phyloP scores from a whole-genome alignment of 2,329 filamentous ascomycete species.

The Penicillium freii region DNA sequence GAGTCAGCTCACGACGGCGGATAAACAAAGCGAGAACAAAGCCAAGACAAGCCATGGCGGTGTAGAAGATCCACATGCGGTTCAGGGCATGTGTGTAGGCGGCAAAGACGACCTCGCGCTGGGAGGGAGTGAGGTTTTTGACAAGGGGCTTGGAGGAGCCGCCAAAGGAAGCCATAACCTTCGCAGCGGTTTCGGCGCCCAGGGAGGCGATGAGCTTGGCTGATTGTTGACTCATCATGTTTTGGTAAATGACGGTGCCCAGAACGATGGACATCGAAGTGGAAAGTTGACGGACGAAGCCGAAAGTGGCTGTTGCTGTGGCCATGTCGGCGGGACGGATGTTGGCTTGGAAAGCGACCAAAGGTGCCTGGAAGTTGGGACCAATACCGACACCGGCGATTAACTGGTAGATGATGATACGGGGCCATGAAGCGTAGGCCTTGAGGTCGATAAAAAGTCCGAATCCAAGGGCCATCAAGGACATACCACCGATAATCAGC shows the following conservation, averaged over 20 bases:
- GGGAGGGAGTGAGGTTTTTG: constrained; percentile 30
- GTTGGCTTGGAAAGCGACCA: constrained; percentile 63
- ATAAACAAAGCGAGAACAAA: constrained; percentile 44
- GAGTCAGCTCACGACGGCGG: constrained; percentile 38
- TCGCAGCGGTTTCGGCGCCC: constrained; percentile 28
- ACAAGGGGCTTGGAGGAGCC: constrained; percentile 38
- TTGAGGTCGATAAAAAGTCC: constrained; percentile 62
- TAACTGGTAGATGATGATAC: constrained; percentile 56
- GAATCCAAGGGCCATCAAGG: constrained; percentile 62
- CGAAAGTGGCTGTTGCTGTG: constrained; percentile 61
- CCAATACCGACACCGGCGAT: constrained; percentile 61
- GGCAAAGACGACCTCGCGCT: constrained; percentile 40
- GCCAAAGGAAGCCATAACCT: constrained; percentile 34
- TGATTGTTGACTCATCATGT: constrained; percentile 36
- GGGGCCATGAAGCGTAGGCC: constrained; percentile 52
- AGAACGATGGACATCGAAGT: constrained; percentile 59
- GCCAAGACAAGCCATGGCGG: constrained; percentile 36
- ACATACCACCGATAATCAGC: constrained; percentile 59
- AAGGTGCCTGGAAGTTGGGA: constrained; percentile 61
- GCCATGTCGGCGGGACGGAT: constrained; percentile 61
- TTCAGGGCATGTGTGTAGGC: constrained; percentile 46
- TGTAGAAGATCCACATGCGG: constrained; percentile 54
- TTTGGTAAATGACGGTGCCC: constrained; percentile 52
- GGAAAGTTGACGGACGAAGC: constrained; percentile 59
- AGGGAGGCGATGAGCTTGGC: constrained; percentile 29